Evolutionary conservation across 495 filamentous ascomycete genomes (phyloP).

Genomic region (Physcia stellaris): DNA sequence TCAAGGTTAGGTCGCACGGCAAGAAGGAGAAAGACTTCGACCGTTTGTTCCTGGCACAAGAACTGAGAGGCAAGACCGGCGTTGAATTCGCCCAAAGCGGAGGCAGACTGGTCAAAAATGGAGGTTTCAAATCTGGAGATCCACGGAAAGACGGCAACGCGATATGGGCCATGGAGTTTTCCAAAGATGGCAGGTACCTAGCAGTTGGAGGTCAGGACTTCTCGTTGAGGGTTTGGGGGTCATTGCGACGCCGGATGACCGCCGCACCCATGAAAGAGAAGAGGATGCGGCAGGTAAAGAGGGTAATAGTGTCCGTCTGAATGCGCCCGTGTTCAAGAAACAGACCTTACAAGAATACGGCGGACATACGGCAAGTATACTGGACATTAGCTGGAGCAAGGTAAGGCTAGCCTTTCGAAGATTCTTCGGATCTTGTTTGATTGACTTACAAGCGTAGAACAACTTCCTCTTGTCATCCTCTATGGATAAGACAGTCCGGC

Average conservation of each 20-base stretch:
- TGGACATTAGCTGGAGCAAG: slow-evolving; percentile 96
- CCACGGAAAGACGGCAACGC: slow-evolving; percentile 36
- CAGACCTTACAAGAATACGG: slow-evolving; percentile 66
- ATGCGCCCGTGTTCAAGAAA: slow-evolving; percentile 79
- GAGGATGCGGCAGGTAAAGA: slow-evolving; percentile 42
- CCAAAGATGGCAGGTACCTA: slow-evolving; percentile 81
- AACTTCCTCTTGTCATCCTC: slow-evolving; percentile 94
- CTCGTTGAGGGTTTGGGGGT: slow-evolving; percentile 84
- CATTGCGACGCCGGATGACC: slow-evolving; percentile 67
- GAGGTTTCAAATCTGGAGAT: slow-evolving; percentile 22
- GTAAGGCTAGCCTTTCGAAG: slow-evolving; percentile 25
- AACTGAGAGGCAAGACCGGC: slow-evolving; percentile 43
- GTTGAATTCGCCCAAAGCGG: slow-evolving; percentile 21
- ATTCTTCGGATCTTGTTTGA: neutral
- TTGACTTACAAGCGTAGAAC: slow-evolving; percentile 40
- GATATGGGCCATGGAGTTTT: slow-evolving; percentile 87
- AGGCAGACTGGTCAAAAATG: slow-evolving; percentile 12
- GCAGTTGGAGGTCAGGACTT: slow-evolving; percentile 81
- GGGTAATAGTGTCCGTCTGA: slow-evolving; percentile 44
- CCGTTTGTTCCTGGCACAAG: slow-evolving; percentile 81
- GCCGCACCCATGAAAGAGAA: slow-evolving; percentile 54
- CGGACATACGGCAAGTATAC: slow-evolving; percentile 74
- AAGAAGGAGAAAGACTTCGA: slow-evolving; percentile 79
- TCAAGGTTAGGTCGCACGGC: slow-evolving; percentile 66
- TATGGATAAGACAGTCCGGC: slow-evolving; percentile 93